Percentiles rank a stretch among this genome's conserved stretches.
phyloP scores from a whole-genome alignment of 208 protist genomes.

The Zelonia costaricensis region DNA sequence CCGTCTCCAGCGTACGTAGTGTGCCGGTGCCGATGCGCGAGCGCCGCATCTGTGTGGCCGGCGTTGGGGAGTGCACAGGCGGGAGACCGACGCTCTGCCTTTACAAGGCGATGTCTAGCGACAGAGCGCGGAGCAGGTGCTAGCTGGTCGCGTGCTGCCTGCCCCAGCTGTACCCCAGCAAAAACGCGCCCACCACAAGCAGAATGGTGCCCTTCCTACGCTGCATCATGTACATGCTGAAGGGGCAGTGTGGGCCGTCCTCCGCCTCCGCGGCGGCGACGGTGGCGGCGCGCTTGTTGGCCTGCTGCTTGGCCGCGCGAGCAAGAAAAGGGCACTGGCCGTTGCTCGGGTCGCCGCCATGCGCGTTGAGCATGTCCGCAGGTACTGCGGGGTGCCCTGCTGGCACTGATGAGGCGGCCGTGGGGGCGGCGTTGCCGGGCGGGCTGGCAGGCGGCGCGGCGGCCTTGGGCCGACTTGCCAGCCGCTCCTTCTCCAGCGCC shows the following conservation, averaged over 20 bases:
- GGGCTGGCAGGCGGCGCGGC: background rate
- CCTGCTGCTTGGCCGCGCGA: constrained; percentile 6
- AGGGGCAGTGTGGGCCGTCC: constrained; percentile 36
- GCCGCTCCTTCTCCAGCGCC: constrained; percentile 46
- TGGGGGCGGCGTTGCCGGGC: background rate
- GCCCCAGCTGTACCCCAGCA: constrained; percentile 25
- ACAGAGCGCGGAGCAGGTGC: too few species aligned
- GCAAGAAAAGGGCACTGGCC: constrained; percentile 56
- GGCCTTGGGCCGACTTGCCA: constrained; percentile 4
- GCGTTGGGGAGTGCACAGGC: too few species aligned
- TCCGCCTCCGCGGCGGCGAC: constrained; percentile 3
- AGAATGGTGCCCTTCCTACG: constrained; percentile 22
- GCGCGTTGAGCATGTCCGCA: background rate
- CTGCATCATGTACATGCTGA: constrained; percentile 35
- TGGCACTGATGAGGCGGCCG: background rate
- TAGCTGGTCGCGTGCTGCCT: too few species aligned
- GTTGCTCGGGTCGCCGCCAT: constrained; percentile 33
- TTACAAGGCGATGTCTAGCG: too few species aligned
- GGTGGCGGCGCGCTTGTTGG: background rate
- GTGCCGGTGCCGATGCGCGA: too few species aligned
- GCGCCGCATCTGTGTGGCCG: too few species aligned
- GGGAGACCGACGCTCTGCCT: too few species aligned
- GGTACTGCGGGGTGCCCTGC: constrained; percentile 11
- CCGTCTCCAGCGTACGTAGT: too few species aligned
- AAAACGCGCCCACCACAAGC: constrained; percentile 41